Percentiles rank a stretch among this genome's conserved stretches.
Conservation (phyloP, 1,139 yeast genomes). For the Pichia sp. region DNA sequence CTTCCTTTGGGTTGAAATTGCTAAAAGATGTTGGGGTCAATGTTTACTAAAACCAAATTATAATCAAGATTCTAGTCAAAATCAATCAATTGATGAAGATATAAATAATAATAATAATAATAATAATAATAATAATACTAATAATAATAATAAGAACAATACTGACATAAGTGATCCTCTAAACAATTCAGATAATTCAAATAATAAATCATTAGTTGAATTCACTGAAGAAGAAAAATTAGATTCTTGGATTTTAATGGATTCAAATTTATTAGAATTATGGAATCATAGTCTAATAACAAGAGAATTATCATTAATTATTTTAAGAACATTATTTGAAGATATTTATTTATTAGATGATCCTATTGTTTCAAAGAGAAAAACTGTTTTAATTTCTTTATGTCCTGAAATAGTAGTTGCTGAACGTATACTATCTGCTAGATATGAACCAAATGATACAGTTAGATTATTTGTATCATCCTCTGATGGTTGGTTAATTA, state of each 20-base stretch:
- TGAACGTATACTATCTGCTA: constrained; percentile 50
- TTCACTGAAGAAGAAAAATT: constrained; percentile 38
- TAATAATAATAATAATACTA: background rate
- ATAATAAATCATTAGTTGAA: constrained; percentile 24
- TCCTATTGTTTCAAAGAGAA: constrained; percentile 77
- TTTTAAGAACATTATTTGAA: constrained; percentile 83
- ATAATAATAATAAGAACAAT: constrained; percentile 1
- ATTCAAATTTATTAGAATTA: constrained; percentile 59
- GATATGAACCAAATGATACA: constrained; percentile 68
- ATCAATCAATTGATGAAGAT: too few species aligned
- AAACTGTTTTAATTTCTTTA: constrained; percentile 70
- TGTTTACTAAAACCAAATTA: constrained; percentile 16
- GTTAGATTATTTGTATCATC: constrained; percentile 57
- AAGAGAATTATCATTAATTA: constrained; percentile 70
- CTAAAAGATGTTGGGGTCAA: constrained; percentile 90
- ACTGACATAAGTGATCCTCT: constrained; percentile 1
- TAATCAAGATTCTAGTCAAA: too few species aligned
- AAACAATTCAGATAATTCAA: constrained; percentile 7
- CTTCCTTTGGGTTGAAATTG: constrained; percentile 83
- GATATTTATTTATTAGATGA: constrained; percentile 92
- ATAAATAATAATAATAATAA: background rate
- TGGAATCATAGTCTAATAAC: constrained; percentile 64
- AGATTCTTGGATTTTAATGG: constrained; percentile 92
- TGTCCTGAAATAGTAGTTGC: constrained; percentile 82
- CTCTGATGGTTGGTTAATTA: constrained; percentile 77